Evolutionary conservation across 1,284 basidiomycete species (phyloP).

Genomic region (Mycena sp.): DNA sequence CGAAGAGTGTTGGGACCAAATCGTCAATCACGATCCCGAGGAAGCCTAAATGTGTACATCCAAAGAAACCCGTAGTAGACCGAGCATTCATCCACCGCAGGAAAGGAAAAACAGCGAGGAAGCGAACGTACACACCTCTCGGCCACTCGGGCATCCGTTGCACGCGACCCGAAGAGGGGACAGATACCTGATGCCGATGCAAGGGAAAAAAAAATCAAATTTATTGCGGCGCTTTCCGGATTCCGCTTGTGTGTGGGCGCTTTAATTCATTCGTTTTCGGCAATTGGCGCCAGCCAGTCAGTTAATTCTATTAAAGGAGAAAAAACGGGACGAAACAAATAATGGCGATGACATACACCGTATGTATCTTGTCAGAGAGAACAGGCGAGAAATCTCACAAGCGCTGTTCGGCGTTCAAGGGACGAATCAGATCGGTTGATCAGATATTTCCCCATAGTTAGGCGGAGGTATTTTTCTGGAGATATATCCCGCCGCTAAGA

Average conservation of each 20-base stretch:
- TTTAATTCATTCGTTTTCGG: not conserved
- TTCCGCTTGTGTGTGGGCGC: not conserved
- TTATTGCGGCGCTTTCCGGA: not conserved
- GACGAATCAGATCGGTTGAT: conserved; percentile 27
- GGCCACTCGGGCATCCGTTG: no score
- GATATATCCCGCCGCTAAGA: not conserved
- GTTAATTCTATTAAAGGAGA: not conserved
- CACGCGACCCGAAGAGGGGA: not conserved
- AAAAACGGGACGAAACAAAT: no score
- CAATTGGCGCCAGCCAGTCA: not conserved
- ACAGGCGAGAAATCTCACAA: not conserved
- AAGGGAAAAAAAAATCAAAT: not conserved
- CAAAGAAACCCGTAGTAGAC: not conserved
- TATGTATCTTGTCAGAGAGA: no score
- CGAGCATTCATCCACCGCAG: not conserved
- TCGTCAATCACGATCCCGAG: not conserved
- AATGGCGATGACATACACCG: no score
- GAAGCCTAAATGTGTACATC: not conserved
- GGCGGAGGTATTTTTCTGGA: conserved; percentile 13
- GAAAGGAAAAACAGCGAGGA: not conserved
- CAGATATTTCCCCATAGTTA: conserved; percentile 1
- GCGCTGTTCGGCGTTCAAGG: not conserved
- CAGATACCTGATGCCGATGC: not conserved
- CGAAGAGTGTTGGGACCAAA: not conserved
- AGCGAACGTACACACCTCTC: not conserved